Evolutionary conservation across 2,329 filamentous ascomycete species (phyloP).

Genomic region (Endoconidiophora polonica): DNA sequence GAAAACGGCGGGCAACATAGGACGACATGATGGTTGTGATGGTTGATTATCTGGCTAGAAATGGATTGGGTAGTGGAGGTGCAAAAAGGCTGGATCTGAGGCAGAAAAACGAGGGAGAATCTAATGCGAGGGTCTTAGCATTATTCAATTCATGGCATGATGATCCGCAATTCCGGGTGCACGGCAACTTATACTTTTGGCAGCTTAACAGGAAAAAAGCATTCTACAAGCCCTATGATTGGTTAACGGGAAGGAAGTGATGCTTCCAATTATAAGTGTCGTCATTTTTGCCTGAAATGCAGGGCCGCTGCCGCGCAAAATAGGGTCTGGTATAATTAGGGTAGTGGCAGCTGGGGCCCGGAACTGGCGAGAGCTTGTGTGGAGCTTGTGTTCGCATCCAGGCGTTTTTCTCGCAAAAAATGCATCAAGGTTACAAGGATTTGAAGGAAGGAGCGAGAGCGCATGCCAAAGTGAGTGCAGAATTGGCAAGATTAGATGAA

Average conservation of each 20-base stretch:
- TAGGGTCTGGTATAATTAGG: not conserved
- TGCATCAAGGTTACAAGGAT: no score
- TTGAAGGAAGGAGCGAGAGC: no score
- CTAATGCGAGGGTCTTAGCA: not conserved
- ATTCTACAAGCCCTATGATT: constrained; percentile 4
- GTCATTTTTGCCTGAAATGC: constrained; percentile 8
- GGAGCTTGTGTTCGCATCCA: no score
- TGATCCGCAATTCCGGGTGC: no score
- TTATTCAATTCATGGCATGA: not conserved
- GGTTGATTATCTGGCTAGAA: not conserved
- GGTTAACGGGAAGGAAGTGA: not conserved
- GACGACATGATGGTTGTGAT: constrained; percentile 32
- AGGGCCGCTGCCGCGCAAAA: not conserved
- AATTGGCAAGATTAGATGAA: no score
- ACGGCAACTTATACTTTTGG: not conserved
- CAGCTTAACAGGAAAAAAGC: not conserved
- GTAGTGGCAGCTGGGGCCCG: no score
- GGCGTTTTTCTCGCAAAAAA: no score
- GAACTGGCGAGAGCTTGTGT: no score
- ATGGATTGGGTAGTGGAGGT: not conserved
- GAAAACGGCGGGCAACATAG: constrained; percentile 34
- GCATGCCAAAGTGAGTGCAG: no score
- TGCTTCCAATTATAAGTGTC: not conserved
- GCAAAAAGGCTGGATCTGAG: not conserved
- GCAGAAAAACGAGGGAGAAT: not conserved